Percentiles rank a stretch among this genome's conserved stretches.
phyloP scores from a whole-genome alignment of 805 yeast genomes.

The Wickerhamomyces sydowiorum region DNA sequence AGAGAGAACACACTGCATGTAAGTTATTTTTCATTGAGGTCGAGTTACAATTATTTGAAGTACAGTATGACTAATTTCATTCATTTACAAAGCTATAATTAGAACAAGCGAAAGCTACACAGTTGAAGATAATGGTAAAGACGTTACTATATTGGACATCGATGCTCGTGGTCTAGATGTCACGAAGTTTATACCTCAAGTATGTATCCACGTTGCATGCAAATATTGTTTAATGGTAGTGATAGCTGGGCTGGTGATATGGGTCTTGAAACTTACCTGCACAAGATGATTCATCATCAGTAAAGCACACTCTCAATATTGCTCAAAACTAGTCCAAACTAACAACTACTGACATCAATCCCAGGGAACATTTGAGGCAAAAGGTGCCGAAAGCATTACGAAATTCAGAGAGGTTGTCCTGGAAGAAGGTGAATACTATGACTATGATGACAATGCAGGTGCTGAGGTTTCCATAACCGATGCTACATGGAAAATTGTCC shows the following conservation, averaged over 20 bases:
- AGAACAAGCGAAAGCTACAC: slow-evolving; percentile 20
- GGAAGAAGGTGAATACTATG: slow-evolving; percentile 86
- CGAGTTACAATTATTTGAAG: background rate
- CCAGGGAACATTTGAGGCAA: slow-evolving; percentile 49
- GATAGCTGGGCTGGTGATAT: too few species aligned
- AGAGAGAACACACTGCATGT: slow-evolving; percentile 19
- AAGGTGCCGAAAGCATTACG: slow-evolving; percentile 45
- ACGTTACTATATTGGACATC: slow-evolving; percentile 52
- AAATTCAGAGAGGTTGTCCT: slow-evolving; percentile 62
- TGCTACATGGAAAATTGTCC: slow-evolving; percentile 56
- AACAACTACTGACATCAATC: slow-evolving; percentile 11
- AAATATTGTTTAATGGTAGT: too few species aligned
- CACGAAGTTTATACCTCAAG: slow-evolving; percentile 55
- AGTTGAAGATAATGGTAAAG: slow-evolving; percentile 35
- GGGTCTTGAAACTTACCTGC: too few species aligned
- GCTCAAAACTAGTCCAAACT: too few species aligned
- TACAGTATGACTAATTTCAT: background rate
- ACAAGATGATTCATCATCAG: too few species aligned
- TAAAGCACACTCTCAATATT: too few species aligned
- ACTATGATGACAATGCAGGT: slow-evolving; percentile 81
- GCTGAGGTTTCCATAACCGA: slow-evolving; percentile 80
- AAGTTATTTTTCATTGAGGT: slow-evolving; percentile 1
- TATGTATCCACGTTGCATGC: slow-evolving; percentile 1
- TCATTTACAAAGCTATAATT: slow-evolving; percentile 19
- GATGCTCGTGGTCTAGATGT: slow-evolving; percentile 87